Base-by-base conservation (phyloP, 352 stramenopile genomes). In the Phytophthora chlamydospora region DNA sequence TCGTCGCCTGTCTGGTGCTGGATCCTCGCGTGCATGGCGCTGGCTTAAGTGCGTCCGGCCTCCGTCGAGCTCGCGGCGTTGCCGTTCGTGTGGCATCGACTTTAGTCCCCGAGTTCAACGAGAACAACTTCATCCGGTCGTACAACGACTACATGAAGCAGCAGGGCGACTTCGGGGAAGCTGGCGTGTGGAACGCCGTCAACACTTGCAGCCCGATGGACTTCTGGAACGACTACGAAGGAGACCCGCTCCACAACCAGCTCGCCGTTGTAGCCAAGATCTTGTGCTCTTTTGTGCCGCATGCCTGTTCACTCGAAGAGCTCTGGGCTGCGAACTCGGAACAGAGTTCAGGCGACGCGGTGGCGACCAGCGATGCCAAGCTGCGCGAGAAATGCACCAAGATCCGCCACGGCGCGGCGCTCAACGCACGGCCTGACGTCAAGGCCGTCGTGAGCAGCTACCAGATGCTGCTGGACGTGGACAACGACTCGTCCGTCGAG, bases 111-210 rank as follows among this genome's bases (percentile, higher is more conserved):
- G 17, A 42, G 4, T 58, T 79, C 11, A 61, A 76, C 34, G 71
- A 79, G 31, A 71, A 62, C 14, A 69, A 65, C 34, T 79, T 79
- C 29, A 57, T 79, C 29, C 71, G 67, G 9, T 76, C 71, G 40
- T 79, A 75, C 60, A 79, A 76, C 42, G 71, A 79, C 42, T 79
- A 72, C 38, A 62, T 75, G 62, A 79, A 79, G 57, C 43, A 71
- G 44, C 58, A 76, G 39, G 71, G 62, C 13, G 67, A 74, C 29
- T 79, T 76, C 19, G 55, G 67, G 29, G 71, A 79, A 19, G 32
- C 69, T 44, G 59, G 71, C 6, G 53, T 76, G 8, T 79, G 71
- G 71, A 79, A 71, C 36, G 33, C 51, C 1, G 67, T 56, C 11
- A 79, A 79, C 27, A 76, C 67, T 6, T 65, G 54, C 31, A 73